Percentiles rank a stretch among this genome's conserved stretches.
phyloP scores from a whole-genome alignment of 345 rosid genomes.

The Clausena lansium region DNA sequence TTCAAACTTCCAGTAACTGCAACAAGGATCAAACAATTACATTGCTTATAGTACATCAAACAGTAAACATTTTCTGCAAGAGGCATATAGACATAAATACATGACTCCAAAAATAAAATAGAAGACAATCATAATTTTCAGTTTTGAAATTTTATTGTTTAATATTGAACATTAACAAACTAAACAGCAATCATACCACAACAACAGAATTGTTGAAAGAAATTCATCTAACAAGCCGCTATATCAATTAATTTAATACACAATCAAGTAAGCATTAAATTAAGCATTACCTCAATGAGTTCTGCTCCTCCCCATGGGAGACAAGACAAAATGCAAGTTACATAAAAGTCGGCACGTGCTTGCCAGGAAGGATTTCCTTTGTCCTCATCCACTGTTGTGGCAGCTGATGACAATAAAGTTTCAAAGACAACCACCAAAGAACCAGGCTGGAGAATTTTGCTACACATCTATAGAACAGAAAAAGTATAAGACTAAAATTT shows the following conservation, averaged over 20 bases:
- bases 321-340: slow-evolving; percentile 83
- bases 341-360: slow-evolving; percentile 90
- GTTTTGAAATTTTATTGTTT: not conserved
- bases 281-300: slow-evolving; percentile 70
- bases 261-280: not conserved
- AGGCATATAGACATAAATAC: not conserved
- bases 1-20: not conserved
- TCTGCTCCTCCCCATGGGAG: slow-evolving; percentile 99
- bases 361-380: slow-evolving; percentile 98
- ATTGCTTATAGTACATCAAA: not conserved
- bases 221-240: slow-evolving; percentile 10
- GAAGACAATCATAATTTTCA: not conserved
- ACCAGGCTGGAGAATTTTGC: slow-evolving; percentile 92
- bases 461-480: slow-evolving; percentile 63
- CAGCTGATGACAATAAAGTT: slow-evolving; percentile 87
- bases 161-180: not conserved
- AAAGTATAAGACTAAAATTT: not conserved
- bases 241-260: slow-evolving; percentile 15
- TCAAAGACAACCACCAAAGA: slow-evolving; percentile 84
- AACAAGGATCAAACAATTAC: not conserved
- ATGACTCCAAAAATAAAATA: not conserved
- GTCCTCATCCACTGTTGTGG: slow-evolving; percentile 95
- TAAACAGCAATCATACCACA: not conserved
- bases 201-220: not conserved
- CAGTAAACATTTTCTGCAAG: not conserved